A percentile compares a stretch with the other conserved stretches of the same genome.
Conservation (phyloP, 345 rosid species). For the Lenwebbia sp. region DNA sequence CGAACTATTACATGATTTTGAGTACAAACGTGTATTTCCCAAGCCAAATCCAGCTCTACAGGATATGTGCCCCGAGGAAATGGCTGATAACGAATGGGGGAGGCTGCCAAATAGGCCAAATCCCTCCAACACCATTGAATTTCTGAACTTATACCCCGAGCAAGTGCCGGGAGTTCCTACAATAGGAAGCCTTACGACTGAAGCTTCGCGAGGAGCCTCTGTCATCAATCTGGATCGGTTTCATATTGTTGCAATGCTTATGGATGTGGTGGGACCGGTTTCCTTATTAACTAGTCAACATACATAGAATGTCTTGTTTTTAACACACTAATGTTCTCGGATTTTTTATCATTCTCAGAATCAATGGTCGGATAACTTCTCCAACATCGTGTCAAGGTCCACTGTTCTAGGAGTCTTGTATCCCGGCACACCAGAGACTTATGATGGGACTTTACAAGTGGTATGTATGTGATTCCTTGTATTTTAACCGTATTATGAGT, state of each 20-base stretch:
- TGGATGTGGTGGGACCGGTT: not conserved
- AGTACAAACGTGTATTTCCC: not conserved
- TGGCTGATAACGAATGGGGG: not conserved
- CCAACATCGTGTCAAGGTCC: slow-evolving; percentile 28
- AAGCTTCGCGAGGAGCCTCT: not conserved
- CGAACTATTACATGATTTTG: not conserved
- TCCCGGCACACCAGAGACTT: slow-evolving; percentile 8
- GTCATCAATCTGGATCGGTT: not conserved
- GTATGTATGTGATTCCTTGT: slow-evolving; percentile 13
- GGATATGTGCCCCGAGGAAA: not conserved
- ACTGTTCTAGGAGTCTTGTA: slow-evolving; percentile 19
- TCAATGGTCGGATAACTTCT: slow-evolving; percentile 27
- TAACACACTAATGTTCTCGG: not conserved
- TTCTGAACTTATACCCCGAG: not conserved
- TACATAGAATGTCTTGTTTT: not conserved
- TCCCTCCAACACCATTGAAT: not conserved
- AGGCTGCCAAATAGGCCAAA: not conserved
- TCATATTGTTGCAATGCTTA: not conserved
- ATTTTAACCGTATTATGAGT: not conserved
- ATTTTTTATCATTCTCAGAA: slow-evolving; percentile 11
- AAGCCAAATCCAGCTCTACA: not conserved
- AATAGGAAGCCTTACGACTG: not conserved
- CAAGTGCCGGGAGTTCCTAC: not conserved
- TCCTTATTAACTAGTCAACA: not conserved
- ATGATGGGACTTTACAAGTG: slow-evolving; percentile 31